A percentile compares a stretch with the other conserved stretches of the same genome.
phyloP scores from a whole-genome alignment of 2,329 filamentous ascomycete species.

The Magnaporthiopsis rhizophila region DNA sequence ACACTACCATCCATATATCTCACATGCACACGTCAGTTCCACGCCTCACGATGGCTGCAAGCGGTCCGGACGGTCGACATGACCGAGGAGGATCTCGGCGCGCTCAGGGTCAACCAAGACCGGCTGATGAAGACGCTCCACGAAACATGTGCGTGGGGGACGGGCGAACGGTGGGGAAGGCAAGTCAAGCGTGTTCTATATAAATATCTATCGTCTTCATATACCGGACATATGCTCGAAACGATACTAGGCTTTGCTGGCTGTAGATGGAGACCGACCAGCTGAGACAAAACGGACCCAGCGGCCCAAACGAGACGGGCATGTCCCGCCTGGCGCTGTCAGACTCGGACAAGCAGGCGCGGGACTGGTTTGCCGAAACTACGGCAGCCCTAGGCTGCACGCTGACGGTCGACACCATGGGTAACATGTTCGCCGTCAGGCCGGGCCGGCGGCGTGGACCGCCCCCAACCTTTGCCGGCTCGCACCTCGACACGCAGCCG shows the following conservation, averaged over 20 bases:
- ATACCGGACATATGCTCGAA: too few species aligned
- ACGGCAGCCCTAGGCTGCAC: conserved; percentile 57
- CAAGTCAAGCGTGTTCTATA: conserved; percentile 23
- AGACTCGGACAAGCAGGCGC: conserved; percentile 61
- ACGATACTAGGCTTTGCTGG: not conserved
- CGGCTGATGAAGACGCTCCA: conserved; percentile 13
- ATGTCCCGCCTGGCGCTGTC: conserved; percentile 69
- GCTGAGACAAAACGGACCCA: conserved; percentile 16
- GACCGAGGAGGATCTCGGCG: conserved; percentile 6
- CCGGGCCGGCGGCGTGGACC: conserved; percentile 52
- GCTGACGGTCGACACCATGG: conserved; percentile 65
- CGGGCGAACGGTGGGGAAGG: conserved; percentile 59
- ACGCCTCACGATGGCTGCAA: conserved; percentile 1
- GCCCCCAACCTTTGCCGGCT: conserved; percentile 61
- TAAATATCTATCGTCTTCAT: too few species aligned
- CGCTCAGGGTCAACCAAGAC: conserved; percentile 9
- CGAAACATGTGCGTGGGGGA: conserved; percentile 13
- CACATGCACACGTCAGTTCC: not conserved
- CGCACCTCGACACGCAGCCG: conserved; percentile 60
- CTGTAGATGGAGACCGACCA: conserved; percentile 9
- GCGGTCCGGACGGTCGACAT: not conserved
- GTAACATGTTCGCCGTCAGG: conserved; percentile 70
- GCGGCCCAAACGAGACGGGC: conserved; percentile 55
- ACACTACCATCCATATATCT: not conserved
- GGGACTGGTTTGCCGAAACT: conserved; percentile 67